Conservation (phyloP, 768 basidiomycete species). For the Obba rivulosa region DNA sequence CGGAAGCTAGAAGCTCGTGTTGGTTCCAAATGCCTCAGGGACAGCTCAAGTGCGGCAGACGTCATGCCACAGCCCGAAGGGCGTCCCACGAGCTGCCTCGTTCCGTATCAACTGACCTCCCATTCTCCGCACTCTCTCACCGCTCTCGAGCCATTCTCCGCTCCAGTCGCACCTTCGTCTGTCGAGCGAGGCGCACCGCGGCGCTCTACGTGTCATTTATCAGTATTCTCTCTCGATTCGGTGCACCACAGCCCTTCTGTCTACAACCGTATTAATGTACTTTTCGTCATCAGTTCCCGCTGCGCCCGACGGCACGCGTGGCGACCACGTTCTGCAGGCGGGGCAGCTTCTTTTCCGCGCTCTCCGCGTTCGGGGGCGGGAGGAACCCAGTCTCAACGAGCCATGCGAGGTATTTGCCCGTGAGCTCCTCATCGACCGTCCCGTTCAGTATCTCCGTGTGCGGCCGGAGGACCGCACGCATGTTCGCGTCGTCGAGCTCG, state of each 20-base stretch:
- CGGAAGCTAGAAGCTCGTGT: too few relatives aligned
- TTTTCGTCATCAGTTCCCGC: slow-evolving; percentile 31
- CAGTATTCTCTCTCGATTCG: too few relatives aligned
- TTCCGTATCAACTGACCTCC: too few relatives aligned
- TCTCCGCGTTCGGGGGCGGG: slow-evolving; percentile 39
- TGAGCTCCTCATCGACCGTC: slow-evolving; percentile 70
- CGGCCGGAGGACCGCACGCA: slow-evolving; percentile 51
- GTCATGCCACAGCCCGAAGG: too few relatives aligned
- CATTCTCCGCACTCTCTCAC: too few relatives aligned
- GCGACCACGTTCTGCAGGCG: slow-evolving; percentile 30
- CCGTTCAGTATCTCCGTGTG: slow-evolving; percentile 31
- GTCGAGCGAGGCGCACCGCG: too few relatives aligned
- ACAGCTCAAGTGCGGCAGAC: too few relatives aligned
- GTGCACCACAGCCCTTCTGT: neutral
- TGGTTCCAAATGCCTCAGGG: too few relatives aligned
- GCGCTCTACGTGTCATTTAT: too few relatives aligned
- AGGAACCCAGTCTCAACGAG: slow-evolving; percentile 82
- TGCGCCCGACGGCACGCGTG: slow-evolving; percentile 66
- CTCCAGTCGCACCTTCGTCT: too few relatives aligned
- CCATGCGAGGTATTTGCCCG: slow-evolving; percentile 93
- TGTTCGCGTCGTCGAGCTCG: slow-evolving; percentile 84
- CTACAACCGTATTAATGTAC: neutral
- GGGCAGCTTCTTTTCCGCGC: slow-evolving; percentile 45
- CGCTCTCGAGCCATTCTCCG: too few relatives aligned
- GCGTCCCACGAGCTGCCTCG: too few relatives aligned